phyloP scores from a whole-genome alignment of 192 early-diverging fungal species.

The Spizellomyces sp. region DNA sequence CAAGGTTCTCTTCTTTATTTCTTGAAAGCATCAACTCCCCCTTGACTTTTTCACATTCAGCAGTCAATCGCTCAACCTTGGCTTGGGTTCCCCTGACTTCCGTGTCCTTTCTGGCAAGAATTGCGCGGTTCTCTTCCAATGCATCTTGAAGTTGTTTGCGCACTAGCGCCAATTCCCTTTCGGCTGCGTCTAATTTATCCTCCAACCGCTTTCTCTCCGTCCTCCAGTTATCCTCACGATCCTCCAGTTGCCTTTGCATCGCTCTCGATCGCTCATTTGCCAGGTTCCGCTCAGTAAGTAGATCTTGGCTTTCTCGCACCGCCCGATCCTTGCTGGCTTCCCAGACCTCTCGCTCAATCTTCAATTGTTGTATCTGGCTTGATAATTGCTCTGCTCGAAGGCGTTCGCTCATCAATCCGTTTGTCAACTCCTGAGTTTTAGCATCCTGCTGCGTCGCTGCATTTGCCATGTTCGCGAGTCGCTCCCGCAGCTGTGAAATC shows the following conservation, averaged over 20 bases:
- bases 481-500: constrained; percentile 61
- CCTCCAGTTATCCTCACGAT: constrained; percentile 43
- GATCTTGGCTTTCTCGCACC: constrained; percentile 51
- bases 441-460: constrained; percentile 59
- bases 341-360: constrained; percentile 59
- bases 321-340: constrained; percentile 53
- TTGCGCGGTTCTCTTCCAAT: constrained; percentile 25
- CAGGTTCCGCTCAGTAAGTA: constrained; percentile 54
- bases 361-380: constrained; percentile 53
- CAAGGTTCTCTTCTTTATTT: constrained; percentile 25
- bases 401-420: constrained; percentile 52
- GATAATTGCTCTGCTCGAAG: constrained; percentile 48
- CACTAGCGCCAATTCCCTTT: constrained; percentile 46
- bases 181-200: constrained; percentile 39
- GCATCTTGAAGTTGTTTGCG: constrained; percentile 45
- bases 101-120: constrained; percentile 30
- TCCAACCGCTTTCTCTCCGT: constrained; percentile 46
- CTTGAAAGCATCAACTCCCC: constrained; percentile 25
- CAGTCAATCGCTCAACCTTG: constrained; percentile 28
- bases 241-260: constrained; percentile 58
- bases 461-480: constrained; percentile 53
- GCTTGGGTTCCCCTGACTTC: constrained; percentile 32
- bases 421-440: constrained; percentile 58
- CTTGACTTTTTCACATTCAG: constrained; percentile 24
- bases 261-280: constrained; percentile 52